These are phyloP conservation scores for Crithidia thermophila DNA, from an alignment of 208 protist species.

Conservation along the genomic window DNA sequence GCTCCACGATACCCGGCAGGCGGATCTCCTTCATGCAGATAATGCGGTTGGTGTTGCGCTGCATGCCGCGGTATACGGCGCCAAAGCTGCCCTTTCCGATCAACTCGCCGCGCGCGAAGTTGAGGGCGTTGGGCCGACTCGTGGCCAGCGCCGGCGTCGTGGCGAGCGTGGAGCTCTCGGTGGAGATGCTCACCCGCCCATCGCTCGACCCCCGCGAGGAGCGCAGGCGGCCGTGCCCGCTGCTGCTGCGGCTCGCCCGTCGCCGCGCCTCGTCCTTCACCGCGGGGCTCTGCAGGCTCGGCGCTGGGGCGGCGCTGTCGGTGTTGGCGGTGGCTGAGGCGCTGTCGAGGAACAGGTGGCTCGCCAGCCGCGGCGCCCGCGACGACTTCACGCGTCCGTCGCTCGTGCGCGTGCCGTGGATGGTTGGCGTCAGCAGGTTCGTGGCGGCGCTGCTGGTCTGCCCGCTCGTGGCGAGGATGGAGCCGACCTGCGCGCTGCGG, in stretches of 20 bases:
- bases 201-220: constrained; percentile 17
- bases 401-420: neutral
- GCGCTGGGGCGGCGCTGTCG: constrained; percentile 2
- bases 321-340: no score
- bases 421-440: neutral
- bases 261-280: constrained; percentile 3
- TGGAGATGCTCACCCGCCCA: constrained; percentile 13
- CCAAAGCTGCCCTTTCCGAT: constrained; percentile 90
- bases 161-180: neutral
- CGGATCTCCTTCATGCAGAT: constrained; percentile 90
- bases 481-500: neutral
- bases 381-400: neutral
- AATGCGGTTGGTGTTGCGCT: constrained; percentile 84
- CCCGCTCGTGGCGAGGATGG: constrained; percentile 2
- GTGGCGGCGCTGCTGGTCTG: neutral
- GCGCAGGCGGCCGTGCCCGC: constrained; percentile 7
- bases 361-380: constrained; percentile 26
- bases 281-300: constrained; percentile 20
- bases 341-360: constrained; percentile 27
- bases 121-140: constrained; percentile 36
- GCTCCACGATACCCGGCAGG: constrained; percentile 28
- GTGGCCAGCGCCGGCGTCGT: constrained; percentile 2
- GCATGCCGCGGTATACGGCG: constrained; percentile 87
- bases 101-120: constrained; percentile 66
- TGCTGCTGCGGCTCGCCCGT: constrained; percentile 9